phyloP scores from a whole-genome alignment of 2,329 filamentous ascomycete genomes.

The Aspergillus fructus region DNA sequence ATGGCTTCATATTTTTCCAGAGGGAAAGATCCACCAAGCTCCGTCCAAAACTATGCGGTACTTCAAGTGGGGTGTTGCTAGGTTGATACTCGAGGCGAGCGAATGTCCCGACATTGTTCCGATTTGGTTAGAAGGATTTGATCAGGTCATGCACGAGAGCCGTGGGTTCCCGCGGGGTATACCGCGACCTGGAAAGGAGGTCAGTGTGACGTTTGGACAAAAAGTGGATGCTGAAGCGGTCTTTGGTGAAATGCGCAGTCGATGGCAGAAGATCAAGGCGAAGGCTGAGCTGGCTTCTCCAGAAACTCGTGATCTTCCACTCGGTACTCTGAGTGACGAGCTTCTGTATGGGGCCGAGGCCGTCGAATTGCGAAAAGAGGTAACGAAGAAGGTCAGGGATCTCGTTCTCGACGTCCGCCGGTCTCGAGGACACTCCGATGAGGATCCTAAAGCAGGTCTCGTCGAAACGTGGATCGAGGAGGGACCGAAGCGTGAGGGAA shows the following conservation, averaged over 20 bases:
- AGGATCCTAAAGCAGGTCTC: conserved; percentile 72
- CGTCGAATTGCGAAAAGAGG: conserved; percentile 72
- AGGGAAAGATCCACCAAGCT: conserved; percentile 91
- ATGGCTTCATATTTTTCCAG: conserved; percentile 96
- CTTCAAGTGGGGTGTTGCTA: conserved; percentile 96
- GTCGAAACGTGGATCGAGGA: conserved; percentile 77
- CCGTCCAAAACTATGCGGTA: conserved; percentile 79
- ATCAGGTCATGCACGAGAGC: conserved; percentile 83
- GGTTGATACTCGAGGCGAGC: conserved; percentile 85
- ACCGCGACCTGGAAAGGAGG: conserved; percentile 72
- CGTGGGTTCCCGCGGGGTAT: conserved; percentile 76
- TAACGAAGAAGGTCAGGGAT: conserved; percentile 72
- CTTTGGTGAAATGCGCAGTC: conserved; percentile 73
- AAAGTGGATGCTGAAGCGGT: conserved; percentile 69
- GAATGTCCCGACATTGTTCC: conserved; percentile 86
- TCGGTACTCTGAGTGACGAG: conserved; percentile 63
- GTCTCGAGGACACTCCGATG: conserved; percentile 71
- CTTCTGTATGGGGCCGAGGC: conserved; percentile 73
- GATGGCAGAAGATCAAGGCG: conserved; percentile 69
- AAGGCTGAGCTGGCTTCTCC: conserved; percentile 49
- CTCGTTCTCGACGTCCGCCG: conserved; percentile 78
- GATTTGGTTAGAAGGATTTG: conserved; percentile 90
- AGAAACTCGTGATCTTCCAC: conserved; percentile 31
- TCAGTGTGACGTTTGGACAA: conserved; percentile 57
- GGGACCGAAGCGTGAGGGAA: conserved; percentile 54